Evolutionary conservation across 2,329 filamentous ascomycete species (phyloP), one percentile per base, ranked within the genome.

Genomic region (Colletotrichum lentis): DNA sequence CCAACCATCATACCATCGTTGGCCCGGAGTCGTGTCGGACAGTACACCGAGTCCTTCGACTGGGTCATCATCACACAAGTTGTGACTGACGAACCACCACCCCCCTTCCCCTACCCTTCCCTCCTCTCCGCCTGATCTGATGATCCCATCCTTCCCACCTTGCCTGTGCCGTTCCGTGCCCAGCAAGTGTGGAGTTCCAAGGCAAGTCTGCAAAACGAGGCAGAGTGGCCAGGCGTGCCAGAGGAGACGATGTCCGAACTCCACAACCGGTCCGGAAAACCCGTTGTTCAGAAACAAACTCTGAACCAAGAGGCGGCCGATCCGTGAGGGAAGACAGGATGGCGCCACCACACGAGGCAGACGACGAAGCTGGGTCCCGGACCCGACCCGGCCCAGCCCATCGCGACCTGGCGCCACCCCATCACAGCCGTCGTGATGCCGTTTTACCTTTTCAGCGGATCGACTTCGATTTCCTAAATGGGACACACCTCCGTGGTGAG

Each of bases 221-320:
- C 41, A 31, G 43, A 27, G n/a, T 44, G 35, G 20, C n/a, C 46
- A 54, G 35, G 24, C 37, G 37, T 37, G 22, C 16, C 46, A 43
- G 41, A n/a, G 55, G 22, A 60, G 41, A 50, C 27, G 55, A 24
- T 64, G 62, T 41, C n/a, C 27, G 56, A 66, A 35, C 31, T 57
- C 50, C 55, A 53, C 62, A 39, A 20, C 39, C 56, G 27, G 62
- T 39, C 65, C 65, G 65, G 39, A 68, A 52, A 65, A 52, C 49
- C 65, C 61, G 47, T 60, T 57, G 41, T 56, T 69, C 66, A 66
- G 66, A 69, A 61, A 69, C 62, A 61, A 66, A 69, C 62, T 61
- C 44, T 61, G 66, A 68, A 44, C 41, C 35, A 37, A n/a, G 20
- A 60, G 54, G 62, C 54, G 46, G 64, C 46, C 31, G 39, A 16